These are phyloP conservation scores for Phytophthora hibernalis DNA, from an alignment of 352 stramenopile species.

Conservation along the genomic window DNA sequence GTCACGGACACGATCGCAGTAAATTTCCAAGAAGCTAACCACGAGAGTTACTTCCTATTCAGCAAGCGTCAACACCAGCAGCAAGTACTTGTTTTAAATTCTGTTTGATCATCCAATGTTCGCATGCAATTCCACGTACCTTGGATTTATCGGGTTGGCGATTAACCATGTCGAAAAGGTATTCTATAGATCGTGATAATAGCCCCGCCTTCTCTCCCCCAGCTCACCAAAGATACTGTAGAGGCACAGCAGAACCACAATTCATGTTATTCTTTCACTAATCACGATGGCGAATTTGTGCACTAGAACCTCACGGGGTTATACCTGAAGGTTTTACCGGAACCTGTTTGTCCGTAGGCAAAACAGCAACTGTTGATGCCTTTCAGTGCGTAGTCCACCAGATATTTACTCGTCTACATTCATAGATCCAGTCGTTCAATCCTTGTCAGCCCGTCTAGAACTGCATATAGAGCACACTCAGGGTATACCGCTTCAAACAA, in stretches of 20 bases:
- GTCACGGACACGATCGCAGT: conserved; percentile 93
- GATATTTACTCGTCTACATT: conserved; percentile 75
- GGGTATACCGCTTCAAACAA: conserved; percentile 70
- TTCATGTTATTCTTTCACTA: background rate
- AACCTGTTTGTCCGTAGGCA: conserved; percentile 91
- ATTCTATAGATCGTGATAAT: conserved; percentile 90
- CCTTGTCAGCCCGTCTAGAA: background rate
- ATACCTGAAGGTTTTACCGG: conserved; percentile 86
- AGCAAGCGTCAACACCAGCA: conserved; percentile 1
- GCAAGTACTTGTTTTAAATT: background rate
- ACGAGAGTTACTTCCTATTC: conserved; percentile 80
- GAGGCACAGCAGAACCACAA: background rate
- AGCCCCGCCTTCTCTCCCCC: conserved; percentile 84
- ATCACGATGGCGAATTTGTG: background rate
- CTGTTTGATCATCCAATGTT: background rate
- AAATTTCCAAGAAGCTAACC: conserved; percentile 95
- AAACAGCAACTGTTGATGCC: conserved; percentile 96
- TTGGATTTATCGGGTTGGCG: conserved; percentile 66
- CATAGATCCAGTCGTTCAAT: background rate
- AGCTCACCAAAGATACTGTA: conserved; percentile 89
- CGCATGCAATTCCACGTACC: conserved; percentile 24
- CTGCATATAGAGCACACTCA: background rate
- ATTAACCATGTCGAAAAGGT: conserved; percentile 89
- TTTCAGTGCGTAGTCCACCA: conserved; percentile 91
- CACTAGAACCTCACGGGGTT: background rate